Base-by-base conservation (phyloP, 495 filamentous ascomycete genomes). In the Eremomyces bilateralis region DNA sequence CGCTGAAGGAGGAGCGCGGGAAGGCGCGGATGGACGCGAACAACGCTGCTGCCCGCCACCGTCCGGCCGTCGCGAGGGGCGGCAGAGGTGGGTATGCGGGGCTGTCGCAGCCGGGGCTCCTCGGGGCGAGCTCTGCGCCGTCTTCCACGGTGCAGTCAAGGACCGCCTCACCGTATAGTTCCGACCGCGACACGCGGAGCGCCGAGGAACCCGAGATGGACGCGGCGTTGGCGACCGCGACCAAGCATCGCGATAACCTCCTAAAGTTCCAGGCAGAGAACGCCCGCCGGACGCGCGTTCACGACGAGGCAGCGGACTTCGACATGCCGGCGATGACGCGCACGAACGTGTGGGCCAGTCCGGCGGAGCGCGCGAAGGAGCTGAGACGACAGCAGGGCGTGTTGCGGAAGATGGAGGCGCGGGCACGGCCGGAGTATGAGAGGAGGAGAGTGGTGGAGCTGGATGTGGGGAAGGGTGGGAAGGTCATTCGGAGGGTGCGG, bases 291-390 rank as follows among this genome's bases (percentile, higher is more conserved):
- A 97, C 88, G 2, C 80, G 73, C 20, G 76, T 97, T 10, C 69
- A 82, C 16, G 88, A 97, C 51, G 85, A 97, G 52, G 84, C 81
- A 1, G 75, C 84, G 0, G 88, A 97, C 45, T 95, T 88, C 41
- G 88, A 95, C 34, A 76, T 72, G 0, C 67, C 75, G 0, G 59
- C 59, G 21, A n/a, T n/a, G n/a, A 61, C 66, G 28, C 73, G 63
- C 20, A 63, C 71, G 2, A 85, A 69, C 39, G 70, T 85, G 49
- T 97, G 88, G 88, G 79, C 80, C 32, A 81, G 64, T 11, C 82
- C 88, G 0, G 71, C 76, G 37, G 82, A 97, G 52, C 63, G 90
- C 24, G 88, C 90, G 0, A 57, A 73, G 25, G 80, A 90, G 44
- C 53, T 97, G 38, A 93, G 91, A 54, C 68, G 68, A 41, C 88